These are phyloP conservation scores for Penicillium psychrofluorescens DNA, from an alignment of 495 filamentous ascomycete species.

Conservation along the genomic window DNA sequence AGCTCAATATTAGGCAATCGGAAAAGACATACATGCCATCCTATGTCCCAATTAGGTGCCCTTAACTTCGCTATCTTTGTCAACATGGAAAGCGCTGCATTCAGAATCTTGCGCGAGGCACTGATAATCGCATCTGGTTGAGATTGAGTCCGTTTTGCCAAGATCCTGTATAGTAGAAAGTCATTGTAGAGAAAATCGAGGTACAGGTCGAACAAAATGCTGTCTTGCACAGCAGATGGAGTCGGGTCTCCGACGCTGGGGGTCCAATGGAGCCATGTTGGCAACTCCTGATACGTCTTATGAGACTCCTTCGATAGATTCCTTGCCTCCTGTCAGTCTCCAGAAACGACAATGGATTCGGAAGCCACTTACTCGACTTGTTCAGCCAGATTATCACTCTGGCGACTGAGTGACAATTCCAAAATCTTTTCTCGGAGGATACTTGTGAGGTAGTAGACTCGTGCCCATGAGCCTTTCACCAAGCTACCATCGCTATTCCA, in stretches of 20 bases:
- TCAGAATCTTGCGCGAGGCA: constrained; percentile 41
- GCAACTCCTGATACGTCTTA: constrained; percentile 4
- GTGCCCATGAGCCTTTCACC: constrained; percentile 22
- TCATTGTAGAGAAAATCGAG: constrained; percentile 44
- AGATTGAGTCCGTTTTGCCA: constrained; percentile 34
- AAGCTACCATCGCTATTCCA: constrained; percentile 40
- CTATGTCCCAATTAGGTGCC: too few species aligned
- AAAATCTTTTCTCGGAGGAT: constrained; percentile 46
- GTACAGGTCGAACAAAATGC: constrained; percentile 14
- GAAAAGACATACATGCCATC: too few species aligned
- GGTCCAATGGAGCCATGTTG: not conserved
- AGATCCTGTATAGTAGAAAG: constrained; percentile 45
- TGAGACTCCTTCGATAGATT: not conserved
- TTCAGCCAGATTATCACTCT: constrained; percentile 10
- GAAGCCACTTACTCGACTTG: constrained; percentile 13
- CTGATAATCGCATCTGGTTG: constrained; percentile 36
- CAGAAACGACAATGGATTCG: not conserved
- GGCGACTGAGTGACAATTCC: constrained; percentile 41
- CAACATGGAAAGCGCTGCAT: not conserved
- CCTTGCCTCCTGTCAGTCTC: too few species aligned
- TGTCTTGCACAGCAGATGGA: too few species aligned
- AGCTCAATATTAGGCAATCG: not conserved
- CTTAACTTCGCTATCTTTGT: constrained; percentile 1
- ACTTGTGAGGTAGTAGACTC: constrained; percentile 37
- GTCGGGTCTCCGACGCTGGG: too few species aligned